Conservation (phyloP, 2,329 filamentous ascomycete genomes). For the Paecilomyces variotii region DNA sequence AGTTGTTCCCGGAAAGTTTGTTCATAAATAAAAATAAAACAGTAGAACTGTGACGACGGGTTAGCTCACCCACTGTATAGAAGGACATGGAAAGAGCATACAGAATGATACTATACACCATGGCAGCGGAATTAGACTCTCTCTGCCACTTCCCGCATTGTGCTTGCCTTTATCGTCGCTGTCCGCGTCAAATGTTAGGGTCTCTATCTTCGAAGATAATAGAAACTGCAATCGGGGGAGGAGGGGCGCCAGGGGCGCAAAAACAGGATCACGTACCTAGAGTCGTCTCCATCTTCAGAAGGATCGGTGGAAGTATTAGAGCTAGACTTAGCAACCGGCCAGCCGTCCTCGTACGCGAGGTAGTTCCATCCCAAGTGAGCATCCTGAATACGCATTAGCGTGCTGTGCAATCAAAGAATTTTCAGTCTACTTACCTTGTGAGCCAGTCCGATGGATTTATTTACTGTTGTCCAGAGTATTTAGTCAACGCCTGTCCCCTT, state of each 20-base stretch:
- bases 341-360: conserved; percentile 29
- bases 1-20: background rate
- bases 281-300: background rate
- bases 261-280: background rate
- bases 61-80: background rate
- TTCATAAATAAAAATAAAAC: background rate
- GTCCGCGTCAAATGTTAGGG: background rate
- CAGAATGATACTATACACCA: background rate
- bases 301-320: background rate
- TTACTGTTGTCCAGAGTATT: conserved; percentile 15
- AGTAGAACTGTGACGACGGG: background rate
- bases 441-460: conserved; percentile 22
- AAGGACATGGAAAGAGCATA: background rate
- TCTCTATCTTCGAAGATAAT: background rate
- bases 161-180: background rate
- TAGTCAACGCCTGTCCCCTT: background rate
- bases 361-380: conserved; percentile 30
- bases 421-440: conserved; percentile 15
- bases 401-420: background rate
- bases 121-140: background rate
- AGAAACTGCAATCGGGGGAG: background rate
- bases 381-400: conserved; percentile 14
- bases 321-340: conserved; percentile 17
- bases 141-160: background rate
- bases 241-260: too few species aligned